Evolutionary conservation across 371 early-diverging fungal genomes (phyloP).

Genomic region (Parasitella parasitica): DNA sequence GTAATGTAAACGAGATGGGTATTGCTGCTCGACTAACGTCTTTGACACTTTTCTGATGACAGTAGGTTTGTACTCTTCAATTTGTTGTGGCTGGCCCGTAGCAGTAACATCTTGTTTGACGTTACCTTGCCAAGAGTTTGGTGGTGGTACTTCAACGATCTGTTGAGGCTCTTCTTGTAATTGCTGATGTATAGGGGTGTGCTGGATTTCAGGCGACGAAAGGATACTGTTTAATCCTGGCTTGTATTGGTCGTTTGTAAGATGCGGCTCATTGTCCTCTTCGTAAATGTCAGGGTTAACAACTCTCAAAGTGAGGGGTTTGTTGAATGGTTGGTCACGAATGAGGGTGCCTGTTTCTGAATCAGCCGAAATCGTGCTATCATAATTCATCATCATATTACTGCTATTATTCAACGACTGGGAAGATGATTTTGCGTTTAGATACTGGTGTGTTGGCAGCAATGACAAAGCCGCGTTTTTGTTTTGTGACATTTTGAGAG

Average conservation of each 20-base stretch:
- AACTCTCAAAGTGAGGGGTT: conserved; percentile 15
- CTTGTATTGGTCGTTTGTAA: conserved; percentile 7
- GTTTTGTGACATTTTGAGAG: not conserved
- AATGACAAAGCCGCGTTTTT: conserved; percentile 7
- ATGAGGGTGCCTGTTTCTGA: conserved; percentile 14
- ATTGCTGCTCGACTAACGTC: conserved; percentile 13
- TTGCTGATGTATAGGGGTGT: not conserved
- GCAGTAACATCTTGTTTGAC: not conserved
- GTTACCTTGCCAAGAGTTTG: conserved; percentile 16
- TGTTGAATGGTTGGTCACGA: not conserved
- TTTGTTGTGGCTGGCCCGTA: not conserved
- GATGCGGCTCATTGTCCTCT: conserved; percentile 14
- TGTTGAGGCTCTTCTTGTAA: not conserved
- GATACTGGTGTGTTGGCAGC: not conserved
- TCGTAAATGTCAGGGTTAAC: conserved; percentile 22
- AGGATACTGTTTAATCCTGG: conserved; percentile 4
- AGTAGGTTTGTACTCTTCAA: not conserved
- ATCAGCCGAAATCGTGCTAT: conserved; percentile 15
- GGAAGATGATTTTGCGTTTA: not conserved
- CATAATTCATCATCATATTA: not conserved
- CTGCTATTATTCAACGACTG: not conserved
- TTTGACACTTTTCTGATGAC: conserved; percentile 15
- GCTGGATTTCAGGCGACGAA: conserved; percentile 14
- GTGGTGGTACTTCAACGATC: conserved; percentile 4
- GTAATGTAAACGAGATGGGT: not conserved